phyloP scores from a whole-genome alignment of 768 basidiomycete species.

The Leccinum aurantiacum region DNA sequence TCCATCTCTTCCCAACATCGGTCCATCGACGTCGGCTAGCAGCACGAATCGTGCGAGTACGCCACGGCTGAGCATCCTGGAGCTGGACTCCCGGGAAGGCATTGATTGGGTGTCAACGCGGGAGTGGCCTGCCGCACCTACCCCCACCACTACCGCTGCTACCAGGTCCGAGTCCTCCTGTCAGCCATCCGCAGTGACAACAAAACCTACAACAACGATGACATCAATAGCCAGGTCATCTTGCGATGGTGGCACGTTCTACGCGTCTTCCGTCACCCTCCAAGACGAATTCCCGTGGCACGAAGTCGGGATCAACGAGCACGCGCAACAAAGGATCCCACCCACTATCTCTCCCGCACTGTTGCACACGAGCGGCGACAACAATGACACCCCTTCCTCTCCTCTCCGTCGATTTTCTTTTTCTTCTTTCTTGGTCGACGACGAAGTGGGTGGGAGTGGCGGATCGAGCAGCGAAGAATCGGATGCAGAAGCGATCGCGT shows the following conservation, averaged over 20 bases:
- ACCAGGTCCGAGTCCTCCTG: neutral
- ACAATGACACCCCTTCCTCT: conserved; percentile 1
- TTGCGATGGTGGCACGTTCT: conserved; percentile 1
- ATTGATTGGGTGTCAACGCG: neutral
- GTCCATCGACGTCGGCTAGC: neutral
- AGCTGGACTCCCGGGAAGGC: neutral
- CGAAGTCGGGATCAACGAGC: neutral
- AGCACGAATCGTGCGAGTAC: neutral
- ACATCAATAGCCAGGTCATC: neutral
- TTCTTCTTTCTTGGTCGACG: neutral
- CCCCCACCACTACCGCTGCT: neutral
- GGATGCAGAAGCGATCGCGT: neutral
- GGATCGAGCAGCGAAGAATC: neutral
- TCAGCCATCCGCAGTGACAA: neutral
- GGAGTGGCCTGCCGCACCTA: neutral
- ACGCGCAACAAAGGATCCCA: conserved; percentile 12
- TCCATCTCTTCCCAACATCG: neutral
- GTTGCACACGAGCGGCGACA: conserved; percentile 10
- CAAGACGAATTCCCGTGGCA: conserved; percentile 11
- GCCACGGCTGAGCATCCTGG: neutral
- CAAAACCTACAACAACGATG: neutral
- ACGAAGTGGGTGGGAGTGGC: neutral
- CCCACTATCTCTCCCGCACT: conserved; percentile 15
- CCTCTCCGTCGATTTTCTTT: neutral
- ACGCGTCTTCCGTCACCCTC: conserved; percentile 17